Percentiles rank a stretch among this genome's conserved stretches.
Evolutionary conservation across 1,284 basidiomycete species (phyloP).

Genomic region (Xanthoconium separans): DNA sequence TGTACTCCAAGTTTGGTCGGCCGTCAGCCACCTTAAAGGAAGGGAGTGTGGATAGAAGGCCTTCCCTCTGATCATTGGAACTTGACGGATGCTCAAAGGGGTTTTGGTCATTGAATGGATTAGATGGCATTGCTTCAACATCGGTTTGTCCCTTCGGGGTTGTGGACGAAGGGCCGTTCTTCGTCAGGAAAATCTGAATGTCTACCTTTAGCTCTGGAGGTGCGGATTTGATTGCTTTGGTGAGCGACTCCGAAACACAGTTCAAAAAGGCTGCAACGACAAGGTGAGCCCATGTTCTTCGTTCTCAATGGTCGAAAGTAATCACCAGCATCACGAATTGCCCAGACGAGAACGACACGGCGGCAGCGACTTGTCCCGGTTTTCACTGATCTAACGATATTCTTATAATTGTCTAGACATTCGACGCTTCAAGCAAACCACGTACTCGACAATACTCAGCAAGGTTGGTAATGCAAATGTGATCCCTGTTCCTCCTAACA

Average conservation of each 20-base stretch:
- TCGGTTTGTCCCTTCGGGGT: not conserved
- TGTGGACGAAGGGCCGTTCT: not conserved
- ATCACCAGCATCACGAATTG: conserved; percentile 35
- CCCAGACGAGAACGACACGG: conserved; percentile 35
- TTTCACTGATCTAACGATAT: conserved; percentile 23
- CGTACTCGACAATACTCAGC: conserved; percentile 36
- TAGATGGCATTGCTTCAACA: not conserved
- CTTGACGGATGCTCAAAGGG: not conserved
- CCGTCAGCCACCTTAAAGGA: conserved; percentile 17
- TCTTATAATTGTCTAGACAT: not conserved
- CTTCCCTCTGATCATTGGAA: not conserved
- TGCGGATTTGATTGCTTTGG: conserved; percentile 18
- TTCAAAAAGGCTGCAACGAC: conserved; percentile 21
- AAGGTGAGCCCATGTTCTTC: not conserved
- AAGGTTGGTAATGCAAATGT: conserved; percentile 39
- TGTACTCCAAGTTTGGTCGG: conserved; percentile 14
- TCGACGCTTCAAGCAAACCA: not conserved
- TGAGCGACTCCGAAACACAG: conserved; percentile 31
- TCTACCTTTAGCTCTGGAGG: conserved; percentile 26
- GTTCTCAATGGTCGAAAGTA: not conserved
- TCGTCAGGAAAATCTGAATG: conserved; percentile 32
- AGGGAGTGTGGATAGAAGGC: not conserved
- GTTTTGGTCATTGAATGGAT: conserved; percentile 1
- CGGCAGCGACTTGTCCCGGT: conserved; percentile 23
- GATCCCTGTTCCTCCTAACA: conserved; percentile 38